These are phyloP conservation scores for Apiospora aurea DNA, from an alignment of 2,329 filamentous ascomycete genomes.

Conservation along the genomic window DNA sequence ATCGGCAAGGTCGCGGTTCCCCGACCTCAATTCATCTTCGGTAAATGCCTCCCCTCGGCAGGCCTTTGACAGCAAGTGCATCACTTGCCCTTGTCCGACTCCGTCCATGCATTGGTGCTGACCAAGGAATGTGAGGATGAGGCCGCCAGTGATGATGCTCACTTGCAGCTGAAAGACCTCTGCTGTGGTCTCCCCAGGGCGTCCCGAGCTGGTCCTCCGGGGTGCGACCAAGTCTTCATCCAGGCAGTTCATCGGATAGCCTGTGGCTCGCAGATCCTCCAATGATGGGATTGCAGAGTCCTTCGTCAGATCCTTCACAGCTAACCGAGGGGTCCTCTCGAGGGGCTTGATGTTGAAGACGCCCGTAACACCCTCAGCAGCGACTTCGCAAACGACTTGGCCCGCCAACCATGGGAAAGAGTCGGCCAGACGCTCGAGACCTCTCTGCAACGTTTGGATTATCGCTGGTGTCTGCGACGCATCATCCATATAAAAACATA, in stretches of 20 bases:
- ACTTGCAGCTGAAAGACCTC: constrained; percentile 50
- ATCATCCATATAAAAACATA: constrained; percentile 42
- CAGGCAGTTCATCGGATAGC: constrained; percentile 45
- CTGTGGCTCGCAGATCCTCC: not conserved
- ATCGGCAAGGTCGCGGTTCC: not conserved
- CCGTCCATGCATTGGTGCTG: constrained; percentile 55
- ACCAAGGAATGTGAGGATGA: constrained; percentile 51
- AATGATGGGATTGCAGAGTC: not conserved
- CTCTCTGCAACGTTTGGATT: not conserved
- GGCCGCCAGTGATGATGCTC: constrained; percentile 51
- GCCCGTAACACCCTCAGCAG: not conserved
- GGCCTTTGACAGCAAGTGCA: constrained; percentile 50
- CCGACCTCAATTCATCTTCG: not conserved
- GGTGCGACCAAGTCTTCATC: constrained; percentile 48
- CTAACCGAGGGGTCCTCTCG: not conserved
- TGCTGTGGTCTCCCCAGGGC: constrained; percentile 1
- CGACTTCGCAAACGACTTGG: not conserved
- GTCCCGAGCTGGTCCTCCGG: constrained; percentile 39
- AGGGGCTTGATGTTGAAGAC: not conserved
- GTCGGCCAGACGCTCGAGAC: not conserved
- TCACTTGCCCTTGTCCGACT: constrained; percentile 50
- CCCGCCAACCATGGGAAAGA: not conserved
- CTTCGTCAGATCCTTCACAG: not conserved
- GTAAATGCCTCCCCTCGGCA: constrained; percentile 34
- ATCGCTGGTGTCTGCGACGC: constrained; percentile 23